phyloP scores from a whole-genome alignment of 257 asterid genomes.

The Paraleonurus japonicus region DNA sequence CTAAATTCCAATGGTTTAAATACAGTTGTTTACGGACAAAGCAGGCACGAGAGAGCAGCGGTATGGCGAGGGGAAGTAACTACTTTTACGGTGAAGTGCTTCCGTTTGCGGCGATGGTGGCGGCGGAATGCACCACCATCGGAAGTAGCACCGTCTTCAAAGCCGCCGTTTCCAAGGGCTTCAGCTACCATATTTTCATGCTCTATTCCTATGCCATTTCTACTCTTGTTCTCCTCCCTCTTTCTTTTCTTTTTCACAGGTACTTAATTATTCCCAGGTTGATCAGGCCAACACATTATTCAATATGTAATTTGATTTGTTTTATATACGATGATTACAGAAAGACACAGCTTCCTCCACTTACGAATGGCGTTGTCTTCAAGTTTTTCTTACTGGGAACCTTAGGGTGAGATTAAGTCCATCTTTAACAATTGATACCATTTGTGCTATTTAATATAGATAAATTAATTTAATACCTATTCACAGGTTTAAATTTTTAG shows the following conservation, averaged over 20 bases:
- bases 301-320: no score
- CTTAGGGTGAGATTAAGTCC: constrained; percentile 31
- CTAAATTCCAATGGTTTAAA: no score
- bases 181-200: constrained; percentile 36
- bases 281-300: no score
- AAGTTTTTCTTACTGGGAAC: constrained; percentile 35
- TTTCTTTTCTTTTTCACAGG: constrained; percentile 35
- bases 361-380: constrained; percentile 15
- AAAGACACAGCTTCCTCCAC: constrained; percentile 29
- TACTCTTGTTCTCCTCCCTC: constrained; percentile 32
- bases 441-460: no score
- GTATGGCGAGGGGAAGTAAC: no score
- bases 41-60: no score
- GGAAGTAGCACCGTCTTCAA: constrained; percentile 36
- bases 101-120: constrained; percentile 37
- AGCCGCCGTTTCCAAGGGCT: constrained; percentile 40
- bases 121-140: constrained; percentile 28
- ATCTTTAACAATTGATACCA: neutral
- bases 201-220: constrained; percentile 38
- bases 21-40: no score
- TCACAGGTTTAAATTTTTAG: no score
- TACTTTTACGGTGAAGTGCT: constrained; percentile 21
- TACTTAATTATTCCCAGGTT: no score
- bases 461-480: no score
- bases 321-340: constrained; percentile 20